These are phyloP conservation scores for Baudoinia panamericana DNA, from an alignment of 495 filamentous ascomycete genomes.

Conservation along the genomic window DNA sequence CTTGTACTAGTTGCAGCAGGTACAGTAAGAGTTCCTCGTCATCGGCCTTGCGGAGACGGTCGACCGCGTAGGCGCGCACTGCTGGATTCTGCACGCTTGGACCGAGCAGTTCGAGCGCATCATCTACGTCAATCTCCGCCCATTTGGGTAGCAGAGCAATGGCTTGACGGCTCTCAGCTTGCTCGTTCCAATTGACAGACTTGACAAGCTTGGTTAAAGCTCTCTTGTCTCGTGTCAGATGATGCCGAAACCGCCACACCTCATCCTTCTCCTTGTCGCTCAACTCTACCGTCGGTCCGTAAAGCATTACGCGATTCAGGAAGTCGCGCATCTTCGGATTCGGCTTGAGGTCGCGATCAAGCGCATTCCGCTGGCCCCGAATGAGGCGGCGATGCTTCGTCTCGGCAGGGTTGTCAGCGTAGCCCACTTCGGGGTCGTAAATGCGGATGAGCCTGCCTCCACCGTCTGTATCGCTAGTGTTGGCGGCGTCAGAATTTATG, in stretches of 20 bases:
- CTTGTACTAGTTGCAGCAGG: conserved; percentile 88
- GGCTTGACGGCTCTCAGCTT: conserved; percentile 73
- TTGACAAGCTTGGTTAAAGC: conserved; percentile 97
- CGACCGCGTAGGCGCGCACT: conserved; percentile 85
- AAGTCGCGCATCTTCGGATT: conserved; percentile 95
- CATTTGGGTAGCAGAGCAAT: conserved; percentile 83
- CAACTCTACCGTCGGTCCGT: conserved; percentile 81
- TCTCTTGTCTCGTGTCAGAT: conserved; percentile 80
- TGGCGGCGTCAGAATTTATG: conserved; percentile 43
- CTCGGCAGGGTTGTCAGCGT: conserved; percentile 83
- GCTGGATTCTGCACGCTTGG: conserved; percentile 79
- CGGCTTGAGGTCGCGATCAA: conserved; percentile 87
- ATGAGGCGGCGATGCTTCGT: conserved; percentile 87
- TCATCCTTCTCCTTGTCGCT: conserved; percentile 85
- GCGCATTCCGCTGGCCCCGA: conserved; percentile 76
- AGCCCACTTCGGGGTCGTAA: conserved; percentile 87
- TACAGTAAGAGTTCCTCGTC: conserved; percentile 90
- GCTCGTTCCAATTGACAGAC: conserved; percentile 84
- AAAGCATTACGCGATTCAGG: conserved; percentile 76
- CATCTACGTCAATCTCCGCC: conserved; percentile 95
- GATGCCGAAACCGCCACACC: conserved; percentile 92
- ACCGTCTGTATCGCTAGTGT: conserved; percentile 35
- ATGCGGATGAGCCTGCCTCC: conserved; percentile 57
- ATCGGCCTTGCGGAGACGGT: conserved; percentile 78
- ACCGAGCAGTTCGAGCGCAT: conserved; percentile 86